Conservation (phyloP, 2,329 filamentous ascomycete species). For the Claviceps digitariae region DNA sequence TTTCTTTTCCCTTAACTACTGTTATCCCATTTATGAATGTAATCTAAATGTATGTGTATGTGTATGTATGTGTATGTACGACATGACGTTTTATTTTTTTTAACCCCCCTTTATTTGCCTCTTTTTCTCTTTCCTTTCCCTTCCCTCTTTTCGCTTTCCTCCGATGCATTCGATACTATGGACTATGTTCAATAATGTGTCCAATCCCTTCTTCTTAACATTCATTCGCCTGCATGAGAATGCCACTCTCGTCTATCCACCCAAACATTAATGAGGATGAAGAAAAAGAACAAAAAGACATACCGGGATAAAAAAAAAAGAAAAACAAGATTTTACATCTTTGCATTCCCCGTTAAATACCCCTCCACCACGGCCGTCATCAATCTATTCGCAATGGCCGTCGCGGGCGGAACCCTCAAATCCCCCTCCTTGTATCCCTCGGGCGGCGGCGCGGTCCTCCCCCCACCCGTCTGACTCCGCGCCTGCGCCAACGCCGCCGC, state of each 20-base stretch:
- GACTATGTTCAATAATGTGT: too few species aligned
- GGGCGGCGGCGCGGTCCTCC: conserved; percentile 49
- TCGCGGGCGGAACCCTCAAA: conserved; percentile 67
- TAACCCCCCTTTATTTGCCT: background rate
- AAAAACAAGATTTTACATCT: conserved; percentile 21
- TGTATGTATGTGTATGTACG: background rate
- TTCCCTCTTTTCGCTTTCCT: too few species aligned
- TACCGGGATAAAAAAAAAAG: too few species aligned
- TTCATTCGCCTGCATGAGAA: background rate
- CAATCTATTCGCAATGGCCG: conserved; percentile 86
- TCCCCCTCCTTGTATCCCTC: conserved; percentile 61
- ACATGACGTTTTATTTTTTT: too few species aligned
- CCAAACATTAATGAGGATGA: too few species aligned
- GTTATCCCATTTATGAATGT: background rate
- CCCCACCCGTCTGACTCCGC: conserved; percentile 45
- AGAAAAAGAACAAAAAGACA: too few species aligned
- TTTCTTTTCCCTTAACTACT: background rate
- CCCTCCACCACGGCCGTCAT: conserved; percentile 68
- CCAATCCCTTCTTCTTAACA: background rate
- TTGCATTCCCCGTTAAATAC: conserved; percentile 44
- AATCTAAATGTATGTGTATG: background rate
- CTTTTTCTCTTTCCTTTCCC: background rate
- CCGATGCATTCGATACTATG: too few species aligned
- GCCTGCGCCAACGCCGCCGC: conserved; percentile 57
- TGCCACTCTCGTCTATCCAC: background rate